These are phyloP conservation scores for Backusella mclennaniae DNA, from an alignment of 192 early-diverging fungal species.

Conservation along the genomic window DNA sequence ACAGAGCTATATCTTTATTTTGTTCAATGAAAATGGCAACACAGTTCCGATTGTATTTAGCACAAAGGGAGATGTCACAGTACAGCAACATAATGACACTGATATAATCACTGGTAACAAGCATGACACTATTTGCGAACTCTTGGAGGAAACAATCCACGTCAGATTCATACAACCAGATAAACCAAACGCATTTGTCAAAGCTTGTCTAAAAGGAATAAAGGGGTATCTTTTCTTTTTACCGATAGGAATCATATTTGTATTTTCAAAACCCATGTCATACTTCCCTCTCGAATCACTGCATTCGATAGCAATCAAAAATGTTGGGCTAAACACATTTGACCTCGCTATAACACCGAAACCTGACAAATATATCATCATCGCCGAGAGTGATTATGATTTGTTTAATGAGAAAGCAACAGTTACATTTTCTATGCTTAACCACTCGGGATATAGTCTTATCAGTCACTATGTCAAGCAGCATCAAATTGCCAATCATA, in stretches of 20 bases:
- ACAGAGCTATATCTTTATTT: neutral
- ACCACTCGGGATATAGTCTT: constrained; percentile 33
- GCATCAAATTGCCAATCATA: constrained; percentile 24
- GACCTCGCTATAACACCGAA: constrained; percentile 27
- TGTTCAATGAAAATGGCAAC: neutral
- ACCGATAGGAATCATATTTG: constrained; percentile 49
- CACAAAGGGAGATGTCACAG: neutral
- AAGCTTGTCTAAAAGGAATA: constrained; percentile 26
- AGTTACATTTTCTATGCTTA: constrained; percentile 38
- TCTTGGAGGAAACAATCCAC: neutral
- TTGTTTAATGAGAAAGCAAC: neutral
- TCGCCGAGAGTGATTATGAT: neutral
- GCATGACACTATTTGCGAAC: neutral
- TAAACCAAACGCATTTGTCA: constrained; percentile 9
- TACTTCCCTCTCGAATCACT: constrained; percentile 40
- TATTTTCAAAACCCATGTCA: constrained; percentile 48
- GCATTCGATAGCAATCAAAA: constrained; percentile 27
- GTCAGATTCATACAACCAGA: neutral
- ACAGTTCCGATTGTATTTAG: neutral
- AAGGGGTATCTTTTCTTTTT: constrained; percentile 43
- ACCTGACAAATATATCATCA: neutral
- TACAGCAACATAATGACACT: neutral
- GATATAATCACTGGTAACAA: neutral
- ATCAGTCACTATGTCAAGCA: constrained; percentile 36
- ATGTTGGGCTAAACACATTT: constrained; percentile 37